phyloP scores from a whole-genome alignment of 768 basidiomycete genomes.

The Lentinula sp. region DNA sequence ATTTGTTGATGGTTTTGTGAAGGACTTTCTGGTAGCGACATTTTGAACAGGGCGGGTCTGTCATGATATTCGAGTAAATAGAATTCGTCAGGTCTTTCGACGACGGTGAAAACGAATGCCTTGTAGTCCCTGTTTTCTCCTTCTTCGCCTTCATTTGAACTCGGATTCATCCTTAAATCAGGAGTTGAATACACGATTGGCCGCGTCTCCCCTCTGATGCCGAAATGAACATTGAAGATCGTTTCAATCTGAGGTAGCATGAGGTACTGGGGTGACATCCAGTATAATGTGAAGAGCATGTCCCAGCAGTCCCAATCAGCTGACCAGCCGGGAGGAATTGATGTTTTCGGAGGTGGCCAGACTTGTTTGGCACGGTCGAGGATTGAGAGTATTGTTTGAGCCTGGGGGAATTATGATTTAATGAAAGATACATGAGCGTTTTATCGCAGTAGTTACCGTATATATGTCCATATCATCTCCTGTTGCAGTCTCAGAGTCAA shows the following conservation, averaged over 20 bases:
- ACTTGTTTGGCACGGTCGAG: slow-evolving; percentile 24
- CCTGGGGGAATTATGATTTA: background rate
- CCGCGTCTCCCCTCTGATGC: slow-evolving; percentile 23
- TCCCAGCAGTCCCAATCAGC: slow-evolving; percentile 22
- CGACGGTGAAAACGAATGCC: slow-evolving; percentile 25
- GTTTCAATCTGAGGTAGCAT: slow-evolving; percentile 29
- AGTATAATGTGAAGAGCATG: slow-evolving; percentile 25
- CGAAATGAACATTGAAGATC: slow-evolving; percentile 25
- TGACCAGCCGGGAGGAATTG: slow-evolving; percentile 23
- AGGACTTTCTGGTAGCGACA: background rate
- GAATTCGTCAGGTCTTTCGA: slow-evolving; percentile 29
- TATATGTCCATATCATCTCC: background rate
- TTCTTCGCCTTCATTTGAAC: background rate
- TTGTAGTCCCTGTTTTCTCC: slow-evolving; percentile 6
- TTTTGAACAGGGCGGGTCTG: slow-evolving; percentile 13
- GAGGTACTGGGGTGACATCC: slow-evolving; percentile 27
- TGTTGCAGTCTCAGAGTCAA: background rate
- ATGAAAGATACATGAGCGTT: background rate
- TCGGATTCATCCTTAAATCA: background rate
- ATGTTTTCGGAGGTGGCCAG: slow-evolving; percentile 18
- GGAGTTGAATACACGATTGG: slow-evolving; percentile 22
- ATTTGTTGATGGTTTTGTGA: slow-evolving; percentile 1
- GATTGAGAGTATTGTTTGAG: background rate
- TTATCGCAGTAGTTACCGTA: background rate
- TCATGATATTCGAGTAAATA: slow-evolving; percentile 34